These are phyloP conservation scores for Suillus ampliporus DNA, from an alignment of 768 basidiomycete genomes.

Conservation along the genomic window DNA sequence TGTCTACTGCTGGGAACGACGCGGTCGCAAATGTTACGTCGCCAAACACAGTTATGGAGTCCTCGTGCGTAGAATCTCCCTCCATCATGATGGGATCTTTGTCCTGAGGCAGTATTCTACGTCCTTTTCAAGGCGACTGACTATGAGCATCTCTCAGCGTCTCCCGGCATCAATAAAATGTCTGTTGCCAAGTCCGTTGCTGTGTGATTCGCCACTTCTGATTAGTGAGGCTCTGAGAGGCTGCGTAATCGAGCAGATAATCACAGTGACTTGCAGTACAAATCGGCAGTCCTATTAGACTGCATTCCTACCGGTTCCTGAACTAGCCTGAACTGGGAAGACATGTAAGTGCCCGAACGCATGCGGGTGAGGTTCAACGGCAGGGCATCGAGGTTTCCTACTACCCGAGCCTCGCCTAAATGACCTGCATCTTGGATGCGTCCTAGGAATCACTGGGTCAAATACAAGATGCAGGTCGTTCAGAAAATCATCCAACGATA, in stretches of 20 bases:
- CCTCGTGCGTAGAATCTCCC: neutral
- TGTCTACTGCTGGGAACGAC: neutral
- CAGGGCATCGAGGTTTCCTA: neutral
- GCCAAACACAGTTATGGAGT: neutral
- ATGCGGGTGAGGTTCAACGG: neutral
- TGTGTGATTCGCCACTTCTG: too few relatives aligned
- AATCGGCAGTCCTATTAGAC: too few relatives aligned
- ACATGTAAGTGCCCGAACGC: neutral
- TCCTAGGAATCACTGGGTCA: too few relatives aligned
- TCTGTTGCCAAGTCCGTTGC: neutral
- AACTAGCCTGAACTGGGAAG: too few relatives aligned
- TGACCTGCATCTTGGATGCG: too few relatives aligned
- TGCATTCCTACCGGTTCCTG: too few relatives aligned
- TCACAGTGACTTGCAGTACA: neutral
- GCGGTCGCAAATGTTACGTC: neutral
- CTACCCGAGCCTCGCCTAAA: neutral
- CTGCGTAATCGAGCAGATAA: neutral
- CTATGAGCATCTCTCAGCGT: neutral
- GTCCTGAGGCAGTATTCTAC: too few relatives aligned
- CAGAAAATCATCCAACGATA: slow-evolving; percentile 62
- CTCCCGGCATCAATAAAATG: neutral
- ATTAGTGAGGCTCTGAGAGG: neutral
- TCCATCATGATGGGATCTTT: neutral
- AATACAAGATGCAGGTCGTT: slow-evolving; percentile 2
- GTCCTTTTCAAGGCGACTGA: neutral